Conservation (phyloP, 73 alveolate genomes). For the Tetrahymena thermophila region DNA sequence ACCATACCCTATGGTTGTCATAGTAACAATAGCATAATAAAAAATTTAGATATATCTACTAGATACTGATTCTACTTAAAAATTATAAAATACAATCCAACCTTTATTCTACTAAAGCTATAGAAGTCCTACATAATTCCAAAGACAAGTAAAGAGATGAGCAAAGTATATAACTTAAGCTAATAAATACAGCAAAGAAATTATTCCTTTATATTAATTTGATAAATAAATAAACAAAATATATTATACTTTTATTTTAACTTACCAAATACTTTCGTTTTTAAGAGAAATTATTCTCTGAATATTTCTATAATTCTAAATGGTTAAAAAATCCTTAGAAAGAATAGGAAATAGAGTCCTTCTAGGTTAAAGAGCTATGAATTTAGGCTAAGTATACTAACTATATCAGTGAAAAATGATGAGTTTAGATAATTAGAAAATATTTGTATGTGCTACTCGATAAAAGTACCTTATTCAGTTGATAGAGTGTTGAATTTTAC, state of each 20-base stretch:
- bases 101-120: neutral
- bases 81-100: neutral
- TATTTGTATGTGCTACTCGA: neutral
- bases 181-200: neutral
- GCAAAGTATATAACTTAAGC: neutral
- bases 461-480: neutral
- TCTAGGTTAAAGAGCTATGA: neutral
- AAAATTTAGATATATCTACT: conserved; percentile 1
- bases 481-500: neutral
- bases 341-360: neutral
- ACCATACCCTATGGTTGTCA: conserved; percentile 26
- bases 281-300: neutral
- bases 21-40: conserved; percentile 1
- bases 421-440: neutral
- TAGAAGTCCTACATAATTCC: neutral
- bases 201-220: neutral
- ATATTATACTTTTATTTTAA: neutral
- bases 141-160: neutral
- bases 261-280: neutral
- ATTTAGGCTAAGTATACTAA: neutral
- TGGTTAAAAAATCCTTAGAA: neutral
- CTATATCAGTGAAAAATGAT: neutral
- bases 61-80: neutral
- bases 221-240: neutral
- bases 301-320: neutral